Evolutionary conservation across 225 moss, liverwort and hornwort species (phyloP), one percentile per base, ranked within the genome.

Genomic region (Bryum argenteum): DNA sequence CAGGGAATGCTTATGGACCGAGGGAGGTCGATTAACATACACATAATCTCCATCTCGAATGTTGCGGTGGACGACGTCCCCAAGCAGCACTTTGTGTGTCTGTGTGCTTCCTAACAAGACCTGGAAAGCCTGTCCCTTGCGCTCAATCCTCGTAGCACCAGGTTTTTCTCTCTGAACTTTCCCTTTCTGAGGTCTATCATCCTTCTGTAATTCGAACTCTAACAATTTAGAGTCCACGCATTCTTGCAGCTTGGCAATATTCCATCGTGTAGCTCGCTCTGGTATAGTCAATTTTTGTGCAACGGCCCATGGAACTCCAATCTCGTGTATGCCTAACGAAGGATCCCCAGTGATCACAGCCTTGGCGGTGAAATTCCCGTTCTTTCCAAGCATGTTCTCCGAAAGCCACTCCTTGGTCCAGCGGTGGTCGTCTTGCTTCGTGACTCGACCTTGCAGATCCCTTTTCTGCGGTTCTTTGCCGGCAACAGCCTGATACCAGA

Each of bases 1-100:
- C 8, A 97, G 74, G 3, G 97, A 97, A 67, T 97, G 97, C 54
- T 90, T 94, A 60, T 97, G 97, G 8, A 97, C 75, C 16, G 97
- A 91, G 3, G 97, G 97, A 37, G 90, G 87, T 71, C 97, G 84
- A 48, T 97, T 97, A 15, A 82, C 97, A 79, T 92, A 87, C 8
- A 97, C 83, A 21, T 79, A 73, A 76, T 97, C 97, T 59, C 94
- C 90, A 76, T 93, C 80, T 75, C 74, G 82, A 28, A 97, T 81
- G 62, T 82, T 79, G 37, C 94, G 90, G 66, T 86, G 83, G 45
- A 94, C 67, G 4, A 84, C 63, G 72, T 94, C 94, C 43, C 97
- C 97, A 68, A 84, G 72, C 65, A 59, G 75, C 85, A 93, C 77
- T 79, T 66, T 65, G 41, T 79, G 81, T 16, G 63, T 84, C 53